phyloP scores from a whole-genome alignment of 2,329 filamentous ascomycete genomes.

The Talaromyces sp. region DNA sequence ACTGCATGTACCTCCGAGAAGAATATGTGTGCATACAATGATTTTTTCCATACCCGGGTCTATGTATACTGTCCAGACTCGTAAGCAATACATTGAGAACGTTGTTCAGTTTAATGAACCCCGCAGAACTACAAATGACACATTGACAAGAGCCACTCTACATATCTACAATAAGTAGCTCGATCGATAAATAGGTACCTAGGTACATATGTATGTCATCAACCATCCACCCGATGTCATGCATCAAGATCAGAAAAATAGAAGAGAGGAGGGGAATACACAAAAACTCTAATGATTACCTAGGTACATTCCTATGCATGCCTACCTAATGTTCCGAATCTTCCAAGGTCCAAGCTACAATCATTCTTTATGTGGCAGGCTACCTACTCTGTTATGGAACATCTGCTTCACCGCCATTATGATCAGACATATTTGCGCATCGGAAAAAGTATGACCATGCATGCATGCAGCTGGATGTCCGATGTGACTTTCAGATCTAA shows the following conservation, averaged over 20 bases:
- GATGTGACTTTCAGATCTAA: background rate
- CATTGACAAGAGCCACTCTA: no score
- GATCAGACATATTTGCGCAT: background rate
- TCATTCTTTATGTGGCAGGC: background rate
- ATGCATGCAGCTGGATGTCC: background rate
- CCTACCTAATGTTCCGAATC: conserved; percentile 8
- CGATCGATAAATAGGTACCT: no score
- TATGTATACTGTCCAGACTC: no score
- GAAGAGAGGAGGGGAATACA: no score
- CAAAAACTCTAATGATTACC: background rate
- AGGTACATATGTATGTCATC: background rate
- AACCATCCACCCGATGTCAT: background rate
- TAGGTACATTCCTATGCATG: conserved; percentile 5
- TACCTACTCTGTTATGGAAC: background rate
- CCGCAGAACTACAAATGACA: no score
- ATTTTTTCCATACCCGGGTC: no score
- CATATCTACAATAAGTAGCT: no score
- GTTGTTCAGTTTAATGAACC: no score
- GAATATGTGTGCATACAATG: no score
- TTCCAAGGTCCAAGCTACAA: background rate
- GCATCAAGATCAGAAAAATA: background rate
- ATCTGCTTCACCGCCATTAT: conserved; percentile 8
- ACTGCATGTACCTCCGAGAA: background rate
- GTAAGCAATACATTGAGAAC: no score
- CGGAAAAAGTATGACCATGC: background rate